These are phyloP conservation scores for Aspergillus carlsbadensis DNA, from an alignment of 495 filamentous ascomycete genomes.

Conservation along the genomic window DNA sequence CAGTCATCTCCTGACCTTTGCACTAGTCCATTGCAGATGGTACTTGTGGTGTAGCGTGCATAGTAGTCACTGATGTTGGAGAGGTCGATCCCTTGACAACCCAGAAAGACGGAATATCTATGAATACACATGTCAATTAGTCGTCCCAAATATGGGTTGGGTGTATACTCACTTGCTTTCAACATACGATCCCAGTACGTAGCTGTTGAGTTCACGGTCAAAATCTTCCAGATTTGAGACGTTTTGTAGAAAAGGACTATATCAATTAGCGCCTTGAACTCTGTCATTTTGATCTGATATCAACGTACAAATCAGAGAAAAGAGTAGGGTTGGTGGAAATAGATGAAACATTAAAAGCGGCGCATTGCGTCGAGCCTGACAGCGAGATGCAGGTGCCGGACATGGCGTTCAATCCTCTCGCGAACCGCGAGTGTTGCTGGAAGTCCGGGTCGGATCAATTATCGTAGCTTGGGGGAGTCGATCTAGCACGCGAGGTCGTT, in stretches of 20 bases:
- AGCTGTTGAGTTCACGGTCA: constrained; percentile 70
- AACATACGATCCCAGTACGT: constrained; percentile 72
- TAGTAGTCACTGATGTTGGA: constrained; percentile 83
- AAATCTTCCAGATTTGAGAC: constrained; percentile 77
- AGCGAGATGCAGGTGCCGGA: constrained; percentile 71
- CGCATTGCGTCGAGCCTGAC: constrained; percentile 72
- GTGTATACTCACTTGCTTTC: constrained; percentile 62
- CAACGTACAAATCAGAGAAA: constrained; percentile 72
- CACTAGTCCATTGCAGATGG: constrained; percentile 92
- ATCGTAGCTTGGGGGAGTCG: constrained; percentile 7
- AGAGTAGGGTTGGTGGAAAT: constrained; percentile 71
- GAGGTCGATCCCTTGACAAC: constrained; percentile 75
- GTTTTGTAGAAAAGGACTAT: constrained; percentile 81
- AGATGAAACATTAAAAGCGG: constrained; percentile 78
- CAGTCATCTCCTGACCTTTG: constrained; percentile 84
- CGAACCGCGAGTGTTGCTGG: not conserved
- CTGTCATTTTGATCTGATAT: not conserved
- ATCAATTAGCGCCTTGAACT: constrained; percentile 27
- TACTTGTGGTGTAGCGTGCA: constrained; percentile 88
- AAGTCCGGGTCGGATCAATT: not conserved
- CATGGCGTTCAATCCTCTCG: constrained; percentile 26
- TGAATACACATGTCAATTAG: constrained; percentile 16
- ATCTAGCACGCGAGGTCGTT: constrained; percentile 4
- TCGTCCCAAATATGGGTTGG: not conserved
- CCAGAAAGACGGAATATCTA: constrained; percentile 58